phyloP scores from a whole-genome alignment of 192 early-diverging fungal species.

The Coemansia sp. region DNA sequence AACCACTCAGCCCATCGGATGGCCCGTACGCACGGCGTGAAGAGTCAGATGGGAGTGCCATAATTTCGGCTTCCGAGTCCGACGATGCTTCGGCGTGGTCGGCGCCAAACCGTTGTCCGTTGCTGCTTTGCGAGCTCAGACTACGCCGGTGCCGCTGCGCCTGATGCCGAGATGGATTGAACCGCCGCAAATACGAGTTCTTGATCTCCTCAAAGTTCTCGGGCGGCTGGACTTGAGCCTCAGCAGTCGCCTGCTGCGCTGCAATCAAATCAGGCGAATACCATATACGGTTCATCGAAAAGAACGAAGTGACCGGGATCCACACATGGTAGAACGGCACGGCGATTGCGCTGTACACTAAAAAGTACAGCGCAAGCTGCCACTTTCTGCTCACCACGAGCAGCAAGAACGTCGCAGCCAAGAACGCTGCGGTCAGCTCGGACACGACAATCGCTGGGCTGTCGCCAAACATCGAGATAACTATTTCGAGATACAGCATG shows the following conservation, averaged over 20 bases:
- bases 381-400: constrained; percentile 25
- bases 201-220: constrained; percentile 46
- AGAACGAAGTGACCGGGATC: constrained; percentile 49
- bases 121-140: constrained; percentile 24
- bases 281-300: constrained; percentile 55
- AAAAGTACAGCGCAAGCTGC: constrained; percentile 36
- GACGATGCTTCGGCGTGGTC: constrained; percentile 21
- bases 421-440: constrained; percentile 47
- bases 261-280: constrained; percentile 34
- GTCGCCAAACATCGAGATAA: constrained; percentile 51
- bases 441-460: constrained; percentile 51
- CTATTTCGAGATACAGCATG: constrained; percentile 55
- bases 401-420: constrained; percentile 35
- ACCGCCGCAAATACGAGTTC: constrained; percentile 34
- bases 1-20: not conserved
- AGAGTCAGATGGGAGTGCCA: constrained; percentile 12
- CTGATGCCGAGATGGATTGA: constrained; percentile 8
- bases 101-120: not conserved
- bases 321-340: constrained; percentile 51
- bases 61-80: constrained; percentile 38
- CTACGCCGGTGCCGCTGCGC: constrained; percentile 6
- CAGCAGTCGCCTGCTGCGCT: constrained; percentile 26
- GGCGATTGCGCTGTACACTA: constrained; percentile 45
- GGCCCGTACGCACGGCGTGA: constrained; percentile 1
- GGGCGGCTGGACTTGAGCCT: constrained; percentile 30